These are phyloP conservation scores for Lentinula sp. DNA, from an alignment of 768 basidiomycete genomes.

Conservation along the genomic window DNA sequence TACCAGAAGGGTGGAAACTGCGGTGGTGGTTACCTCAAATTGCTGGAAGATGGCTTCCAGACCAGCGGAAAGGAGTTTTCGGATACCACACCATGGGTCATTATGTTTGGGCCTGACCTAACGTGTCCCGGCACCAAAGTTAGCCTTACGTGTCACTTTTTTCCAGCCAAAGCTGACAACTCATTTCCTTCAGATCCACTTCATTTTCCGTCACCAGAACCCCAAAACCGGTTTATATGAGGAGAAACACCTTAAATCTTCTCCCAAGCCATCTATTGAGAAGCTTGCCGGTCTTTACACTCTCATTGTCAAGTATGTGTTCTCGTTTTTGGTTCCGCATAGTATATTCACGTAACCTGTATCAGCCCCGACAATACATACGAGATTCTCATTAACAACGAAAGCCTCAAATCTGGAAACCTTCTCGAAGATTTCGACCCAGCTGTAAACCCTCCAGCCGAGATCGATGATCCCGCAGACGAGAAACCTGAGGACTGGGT, in stretches of 20 bases:
- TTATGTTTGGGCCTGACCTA: conserved; percentile 98
- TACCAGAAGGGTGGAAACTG: conserved; percentile 99
- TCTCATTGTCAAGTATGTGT: conserved; percentile 78
- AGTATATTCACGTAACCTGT: background rate
- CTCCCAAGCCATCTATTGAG: conserved; percentile 82
- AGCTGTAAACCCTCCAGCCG: conserved; percentile 84
- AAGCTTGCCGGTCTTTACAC: conserved; percentile 95
- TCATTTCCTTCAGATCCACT: conserved; percentile 65
- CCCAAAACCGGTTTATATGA: conserved; percentile 89
- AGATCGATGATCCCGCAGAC: conserved; percentile 92
- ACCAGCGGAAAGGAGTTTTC: conserved; percentile 89
- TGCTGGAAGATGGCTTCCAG: conserved; percentile 92
- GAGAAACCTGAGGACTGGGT: conserved; percentile 92
- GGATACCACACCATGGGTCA: conserved; percentile 88
- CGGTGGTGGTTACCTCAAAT: conserved; percentile 97
- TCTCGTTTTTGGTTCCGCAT: background rate
- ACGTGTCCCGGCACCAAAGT: conserved; percentile 92
- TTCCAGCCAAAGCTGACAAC: conserved; percentile 3
- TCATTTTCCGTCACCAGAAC: conserved; percentile 98
- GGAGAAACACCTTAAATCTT: conserved; percentile 88
- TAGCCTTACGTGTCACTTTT: conserved; percentile 7
- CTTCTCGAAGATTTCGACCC: conserved; percentile 94
- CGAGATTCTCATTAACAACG: conserved; percentile 86
- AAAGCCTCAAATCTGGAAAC: conserved; percentile 69
- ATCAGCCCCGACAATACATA: conserved; percentile 89